These are phyloP conservation scores for Neocallimastix lanati DNA, from an alignment of 192 early-diverging fungal genomes.

Conservation along the genomic window DNA sequence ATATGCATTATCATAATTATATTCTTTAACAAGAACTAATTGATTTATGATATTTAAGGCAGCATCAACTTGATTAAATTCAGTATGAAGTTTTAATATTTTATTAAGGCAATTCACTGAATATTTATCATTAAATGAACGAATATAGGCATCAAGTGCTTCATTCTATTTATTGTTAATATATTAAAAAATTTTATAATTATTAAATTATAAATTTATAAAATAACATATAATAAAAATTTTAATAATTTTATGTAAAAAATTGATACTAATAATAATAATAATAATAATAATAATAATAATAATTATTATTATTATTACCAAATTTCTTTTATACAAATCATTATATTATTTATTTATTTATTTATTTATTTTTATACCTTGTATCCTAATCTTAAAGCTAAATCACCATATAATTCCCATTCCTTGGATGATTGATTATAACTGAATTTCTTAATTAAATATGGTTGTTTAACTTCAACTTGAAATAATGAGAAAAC, in stretches of 20 bases:
- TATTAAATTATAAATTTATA: too few relatives aligned
- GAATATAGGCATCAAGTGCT: background rate
- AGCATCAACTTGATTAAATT: background rate
- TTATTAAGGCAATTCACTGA: background rate
- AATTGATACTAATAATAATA: too few relatives aligned
- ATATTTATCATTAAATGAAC: background rate
- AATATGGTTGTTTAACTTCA: constrained; percentile 60
- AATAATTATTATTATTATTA: too few relatives aligned
- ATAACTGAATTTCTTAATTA: constrained; percentile 36
- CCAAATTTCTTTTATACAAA: too few relatives aligned
- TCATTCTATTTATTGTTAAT: background rate
- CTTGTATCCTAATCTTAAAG: constrained; percentile 62
- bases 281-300: too few relatives aligned
- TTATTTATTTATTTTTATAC: constrained; percentile 7
- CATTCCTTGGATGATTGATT: constrained; percentile 90
- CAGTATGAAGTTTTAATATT: background rate
- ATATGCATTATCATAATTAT: background rate
- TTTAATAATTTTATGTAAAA: too few relatives aligned
- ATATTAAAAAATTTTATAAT: too few relatives aligned
- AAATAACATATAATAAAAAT: too few relatives aligned
- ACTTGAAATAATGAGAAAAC: constrained; percentile 57
- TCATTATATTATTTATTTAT: background rate
- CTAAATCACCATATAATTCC: constrained; percentile 92
- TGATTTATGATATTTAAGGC: background rate
- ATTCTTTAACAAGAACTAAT: background rate